Percentiles rank a stretch among this genome's conserved stretches.
Evolutionary conservation across 2,329 filamentous ascomycete genomes (phyloP).

Genomic region (Remersonia thermophila): DNA sequence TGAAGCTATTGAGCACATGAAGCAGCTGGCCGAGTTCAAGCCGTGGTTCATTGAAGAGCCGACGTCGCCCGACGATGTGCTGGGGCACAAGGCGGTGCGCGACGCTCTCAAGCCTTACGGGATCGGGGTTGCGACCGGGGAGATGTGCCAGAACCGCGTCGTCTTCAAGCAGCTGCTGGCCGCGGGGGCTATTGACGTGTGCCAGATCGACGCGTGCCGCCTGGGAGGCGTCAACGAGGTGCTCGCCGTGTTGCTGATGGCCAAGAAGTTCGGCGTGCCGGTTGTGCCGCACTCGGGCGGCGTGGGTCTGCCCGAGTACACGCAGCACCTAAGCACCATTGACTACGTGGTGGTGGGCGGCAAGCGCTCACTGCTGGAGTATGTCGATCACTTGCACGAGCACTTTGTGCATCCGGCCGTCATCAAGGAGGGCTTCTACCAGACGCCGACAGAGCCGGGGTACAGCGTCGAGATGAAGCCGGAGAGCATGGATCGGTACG

Average conservation of each 20-base stretch:
- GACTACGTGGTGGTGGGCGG: constrained; percentile 82
- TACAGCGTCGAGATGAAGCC: constrained; percentile 93
- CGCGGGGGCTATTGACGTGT: constrained; percentile 70
- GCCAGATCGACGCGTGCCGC: constrained; percentile 82
- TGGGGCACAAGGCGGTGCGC: constrained; percentile 75
- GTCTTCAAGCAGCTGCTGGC: constrained; percentile 87
- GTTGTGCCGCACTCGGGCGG: constrained; percentile 84
- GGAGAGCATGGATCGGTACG: constrained; percentile 69
- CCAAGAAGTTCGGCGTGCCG: constrained; percentile 64
- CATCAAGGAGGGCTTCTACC: constrained; percentile 77
- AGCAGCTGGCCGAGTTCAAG: constrained; percentile 67
- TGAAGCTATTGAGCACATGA: constrained; percentile 80
- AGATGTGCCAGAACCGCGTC: constrained; percentile 93
- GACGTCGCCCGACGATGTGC: constrained; percentile 77
- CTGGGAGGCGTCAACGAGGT: constrained; percentile 88
- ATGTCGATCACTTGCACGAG: constrained; percentile 87
- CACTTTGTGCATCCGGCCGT: constrained; percentile 75
- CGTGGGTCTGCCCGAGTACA: constrained; percentile 86
- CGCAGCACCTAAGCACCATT: constrained; percentile 82
- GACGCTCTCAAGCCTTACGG: constrained; percentile 62
- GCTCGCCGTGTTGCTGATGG: constrained; percentile 77
- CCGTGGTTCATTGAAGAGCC: constrained; percentile 95
- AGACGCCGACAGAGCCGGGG: constrained; percentile 68
- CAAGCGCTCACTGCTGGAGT: constrained; percentile 73
- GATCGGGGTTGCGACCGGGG: constrained; percentile 80